phyloP scores from a whole-genome alignment of 371 early-diverging fungal genomes.

The Mucor saturninus region DNA sequence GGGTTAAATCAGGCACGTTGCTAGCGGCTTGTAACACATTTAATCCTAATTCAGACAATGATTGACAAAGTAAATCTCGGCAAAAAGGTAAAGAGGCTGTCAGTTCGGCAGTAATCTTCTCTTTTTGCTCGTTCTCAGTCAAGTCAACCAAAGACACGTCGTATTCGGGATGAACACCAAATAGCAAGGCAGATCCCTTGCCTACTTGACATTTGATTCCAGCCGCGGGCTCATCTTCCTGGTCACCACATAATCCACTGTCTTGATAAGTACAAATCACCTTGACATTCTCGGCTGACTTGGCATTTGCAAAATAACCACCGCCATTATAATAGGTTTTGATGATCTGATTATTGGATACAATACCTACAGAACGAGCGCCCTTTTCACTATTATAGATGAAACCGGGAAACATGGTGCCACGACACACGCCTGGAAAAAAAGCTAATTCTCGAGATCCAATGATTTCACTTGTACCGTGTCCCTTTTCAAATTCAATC shows the following conservation, averaged over 20 bases:
- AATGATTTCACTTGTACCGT: constrained; percentile 59
- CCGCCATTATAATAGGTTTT: constrained; percentile 79
- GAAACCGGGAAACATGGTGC: constrained; percentile 79
- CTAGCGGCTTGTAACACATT: constrained; percentile 31
- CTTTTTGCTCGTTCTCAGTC: constrained; percentile 40
- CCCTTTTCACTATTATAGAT: constrained; percentile 80
- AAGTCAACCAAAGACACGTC: constrained; percentile 50
- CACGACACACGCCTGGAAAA: constrained; percentile 71
- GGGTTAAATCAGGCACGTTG: constrained; percentile 48
- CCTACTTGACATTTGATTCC: constrained; percentile 64
- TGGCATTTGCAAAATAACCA: constrained; percentile 67
- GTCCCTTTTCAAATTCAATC: constrained; percentile 83
- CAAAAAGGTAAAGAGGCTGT: constrained; percentile 49
- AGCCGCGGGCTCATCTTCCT: constrained; percentile 39
- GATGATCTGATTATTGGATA: constrained; percentile 7
- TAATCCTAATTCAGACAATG: constrained; percentile 58
- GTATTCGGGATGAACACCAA: constrained; percentile 78
- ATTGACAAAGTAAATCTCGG: constrained; percentile 50
- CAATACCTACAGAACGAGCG: constrained; percentile 50
- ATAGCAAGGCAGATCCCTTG: constrained; percentile 65
- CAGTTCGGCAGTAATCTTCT: constrained; percentile 43
- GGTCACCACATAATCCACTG: constrained; percentile 25
- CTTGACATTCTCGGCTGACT: constrained; percentile 33
- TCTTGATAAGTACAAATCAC: constrained; percentile 65
- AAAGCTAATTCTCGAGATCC: constrained; percentile 78